Evolutionary conservation across 768 basidiomycete genomes (phyloP), one percentile per base, ranked within the genome.

Genomic region (Trametes punicea): DNA sequence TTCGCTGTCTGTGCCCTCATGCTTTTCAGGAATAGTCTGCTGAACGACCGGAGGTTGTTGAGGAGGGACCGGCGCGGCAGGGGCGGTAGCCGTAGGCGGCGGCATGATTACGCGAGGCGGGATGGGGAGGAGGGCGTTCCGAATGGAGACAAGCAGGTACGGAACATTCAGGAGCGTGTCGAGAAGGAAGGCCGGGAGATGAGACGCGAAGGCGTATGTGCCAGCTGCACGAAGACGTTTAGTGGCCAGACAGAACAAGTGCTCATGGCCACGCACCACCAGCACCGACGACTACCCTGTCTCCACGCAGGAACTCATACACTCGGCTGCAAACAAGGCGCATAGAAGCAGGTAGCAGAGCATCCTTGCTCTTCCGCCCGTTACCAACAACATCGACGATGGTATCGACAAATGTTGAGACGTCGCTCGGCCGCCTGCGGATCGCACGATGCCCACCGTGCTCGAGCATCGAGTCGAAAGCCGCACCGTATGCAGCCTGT

Each of bases 241-340:
- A 45, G 30, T 41, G 27, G 2, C 18, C 27, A 55, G 10, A 31
- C 23, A 21, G 36, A 16, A 26, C 23, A 34, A 23, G 29, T 27
- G 44, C 15, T 50, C 20, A 23, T 0, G 29, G 18, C 30, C 30
- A 71, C 81, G 64, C 65, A 92, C 90, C 88, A 70, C 90, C 91
- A 47, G 91, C 85, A 55, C 91, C 91, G 52, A 93, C 72, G 18
- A 83, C 79, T 64, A 89, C 81, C 33, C 88, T 71, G 51, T 88
- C 81, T 2, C 90, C 88, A 29, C 80, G 77, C 25, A 86, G 63
- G 77, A 82, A 83, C 60, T 83, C 78, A 53, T 74, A 74, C 23
- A 82, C 29, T 39, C 74, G 73, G 1, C 83, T 81, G 6, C 83
- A 53, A 11, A 73, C 70, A 31, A 83, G 62, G 20, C 77, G 75